Conservation (phyloP, 1,284 basidiomycete species). For the Leccinum pachyderme region DNA sequence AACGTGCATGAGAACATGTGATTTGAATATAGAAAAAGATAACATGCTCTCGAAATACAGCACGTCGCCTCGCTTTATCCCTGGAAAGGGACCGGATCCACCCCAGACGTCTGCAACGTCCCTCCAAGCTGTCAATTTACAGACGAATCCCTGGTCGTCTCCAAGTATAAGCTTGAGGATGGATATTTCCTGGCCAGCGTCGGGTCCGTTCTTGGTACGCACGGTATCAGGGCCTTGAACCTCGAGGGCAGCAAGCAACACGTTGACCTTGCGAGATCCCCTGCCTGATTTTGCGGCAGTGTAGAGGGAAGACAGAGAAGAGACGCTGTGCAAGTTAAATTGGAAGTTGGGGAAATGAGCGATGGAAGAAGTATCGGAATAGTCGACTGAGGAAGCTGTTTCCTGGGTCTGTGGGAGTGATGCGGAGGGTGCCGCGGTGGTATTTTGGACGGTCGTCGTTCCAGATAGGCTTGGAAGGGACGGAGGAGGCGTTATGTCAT, state of each 20-base stretch:
- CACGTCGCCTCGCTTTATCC: slow-evolving; percentile 65
- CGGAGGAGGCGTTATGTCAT: slow-evolving; percentile 7
- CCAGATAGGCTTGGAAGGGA: too few relatives aligned
- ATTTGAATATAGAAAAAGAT: slow-evolving; percentile 4
- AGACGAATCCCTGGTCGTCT: slow-evolving; percentile 62
- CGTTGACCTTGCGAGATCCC: slow-evolving; percentile 45
- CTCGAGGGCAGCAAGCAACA: slow-evolving; percentile 66
- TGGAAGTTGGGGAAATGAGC: slow-evolving; percentile 64
- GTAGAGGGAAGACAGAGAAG: slow-evolving; percentile 43
- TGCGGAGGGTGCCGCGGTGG: slow-evolving; percentile 24
- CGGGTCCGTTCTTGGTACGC: slow-evolving; percentile 58
- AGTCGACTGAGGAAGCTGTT: slow-evolving; percentile 41
- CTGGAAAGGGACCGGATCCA: slow-evolving; percentile 39
- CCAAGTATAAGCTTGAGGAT: slow-evolving; percentile 66
- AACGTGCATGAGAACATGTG: slow-evolving; percentile 22
- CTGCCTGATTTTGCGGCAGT: slow-evolving; percentile 22
- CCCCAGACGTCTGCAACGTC: slow-evolving; percentile 72
- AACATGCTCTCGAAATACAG: slow-evolving; percentile 64
- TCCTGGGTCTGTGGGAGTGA: slow-evolving; percentile 40
- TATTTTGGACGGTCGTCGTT: slow-evolving; percentile 19
- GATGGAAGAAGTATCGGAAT: slow-evolving; percentile 66
- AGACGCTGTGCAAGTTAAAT: slow-evolving; percentile 58
- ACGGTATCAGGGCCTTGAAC: slow-evolving; percentile 70
- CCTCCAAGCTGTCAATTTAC: slow-evolving; percentile 73
- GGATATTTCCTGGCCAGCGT: slow-evolving; percentile 64